Percentiles rank a stretch among this genome's conserved stretches.
Conservation (phyloP, 352 stramenopile genomes). For the Phytopythium boreale region DNA sequence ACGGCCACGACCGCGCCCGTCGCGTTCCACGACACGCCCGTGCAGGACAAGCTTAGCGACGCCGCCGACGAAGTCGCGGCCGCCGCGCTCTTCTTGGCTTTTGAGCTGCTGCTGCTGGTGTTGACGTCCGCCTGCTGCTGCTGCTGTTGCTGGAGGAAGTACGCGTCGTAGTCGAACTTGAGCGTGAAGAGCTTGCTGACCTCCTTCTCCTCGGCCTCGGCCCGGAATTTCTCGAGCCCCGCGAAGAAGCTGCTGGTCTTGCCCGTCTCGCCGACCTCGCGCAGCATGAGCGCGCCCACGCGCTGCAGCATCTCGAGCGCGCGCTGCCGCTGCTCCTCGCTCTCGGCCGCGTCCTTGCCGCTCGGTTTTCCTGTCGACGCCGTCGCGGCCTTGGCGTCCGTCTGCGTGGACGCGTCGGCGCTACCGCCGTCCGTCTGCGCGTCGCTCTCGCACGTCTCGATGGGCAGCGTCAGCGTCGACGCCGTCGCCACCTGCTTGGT, state of each 20-base stretch:
- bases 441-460: constrained; percentile 35
- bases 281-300: constrained; percentile 51
- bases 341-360: constrained; percentile 21
- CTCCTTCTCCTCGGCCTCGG: constrained; percentile 65
- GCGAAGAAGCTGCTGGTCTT: constrained; percentile 41
- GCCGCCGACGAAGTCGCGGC: constrained; percentile 10
- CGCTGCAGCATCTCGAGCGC: constrained; percentile 35
- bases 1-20: constrained; percentile 82
- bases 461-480: constrained; percentile 22
- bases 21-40: constrained; percentile 83
- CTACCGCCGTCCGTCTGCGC: constrained; percentile 36
- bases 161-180: constrained; percentile 68
- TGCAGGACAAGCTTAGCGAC: constrained; percentile 72
- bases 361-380: constrained; percentile 11
- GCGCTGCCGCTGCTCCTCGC: constrained; percentile 32
- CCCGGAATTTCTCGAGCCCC: constrained; percentile 53
- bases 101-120: constrained; percentile 11
- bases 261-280: constrained; percentile 48
- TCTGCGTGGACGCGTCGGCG: constrained; percentile 41
- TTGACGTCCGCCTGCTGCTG: constrained; percentile 13
- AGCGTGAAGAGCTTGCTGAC: constrained; percentile 60
- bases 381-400: constrained; percentile 17
- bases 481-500: constrained; percentile 29
- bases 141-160: constrained; percentile 47
- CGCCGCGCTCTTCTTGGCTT: constrained; percentile 14